These are phyloP conservation scores for Pulicaria dysenterica DNA, from an alignment of 129 eudicot genomes.

Conservation along the genomic window DNA sequence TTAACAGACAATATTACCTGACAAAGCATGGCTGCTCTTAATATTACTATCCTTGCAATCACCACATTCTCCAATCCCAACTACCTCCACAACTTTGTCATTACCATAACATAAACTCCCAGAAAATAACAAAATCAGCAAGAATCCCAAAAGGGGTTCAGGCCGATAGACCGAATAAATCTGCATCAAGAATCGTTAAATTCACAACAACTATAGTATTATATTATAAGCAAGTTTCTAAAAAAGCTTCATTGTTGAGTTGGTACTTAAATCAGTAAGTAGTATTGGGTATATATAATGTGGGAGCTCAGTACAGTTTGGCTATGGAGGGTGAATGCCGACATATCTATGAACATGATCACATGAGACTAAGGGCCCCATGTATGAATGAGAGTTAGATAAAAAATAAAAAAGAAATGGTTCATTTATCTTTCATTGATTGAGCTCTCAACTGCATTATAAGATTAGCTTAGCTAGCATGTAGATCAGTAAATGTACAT, in stretches of 20 bases:
- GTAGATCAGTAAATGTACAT: constrained; percentile 31
- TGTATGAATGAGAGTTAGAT: constrained; percentile 26
- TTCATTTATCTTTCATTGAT: constrained; percentile 55
- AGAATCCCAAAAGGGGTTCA: constrained; percentile 50
- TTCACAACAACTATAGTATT: background rate
- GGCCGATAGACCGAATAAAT: constrained; percentile 34
- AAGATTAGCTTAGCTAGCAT: constrained; percentile 14
- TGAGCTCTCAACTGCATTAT: constrained; percentile 57
- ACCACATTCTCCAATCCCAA: constrained; percentile 75
- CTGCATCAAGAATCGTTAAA: constrained; percentile 47
- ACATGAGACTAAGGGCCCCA: constrained; percentile 64
- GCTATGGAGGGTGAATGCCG: constrained; percentile 33
- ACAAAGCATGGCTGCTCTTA: constrained; percentile 63
- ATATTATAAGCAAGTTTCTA: constrained; percentile 22
- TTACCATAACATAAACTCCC: constrained; percentile 47
- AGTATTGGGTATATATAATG: constrained; percentile 47
- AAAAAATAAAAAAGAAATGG: background rate
- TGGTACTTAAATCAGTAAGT: constrained; percentile 28
- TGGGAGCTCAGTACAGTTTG: constrained; percentile 24
- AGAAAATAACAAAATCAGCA: constrained; percentile 45
- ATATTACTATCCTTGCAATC: constrained; percentile 71
- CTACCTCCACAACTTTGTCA: constrained; percentile 60
- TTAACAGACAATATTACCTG: constrained; percentile 46
- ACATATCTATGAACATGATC: constrained; percentile 42
- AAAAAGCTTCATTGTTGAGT: constrained; percentile 24